A percentile compares a stretch with the other conserved stretches of the same genome.
Conservation (phyloP, 345 rosid species). For the Sisymbrium altissimum region DNA sequence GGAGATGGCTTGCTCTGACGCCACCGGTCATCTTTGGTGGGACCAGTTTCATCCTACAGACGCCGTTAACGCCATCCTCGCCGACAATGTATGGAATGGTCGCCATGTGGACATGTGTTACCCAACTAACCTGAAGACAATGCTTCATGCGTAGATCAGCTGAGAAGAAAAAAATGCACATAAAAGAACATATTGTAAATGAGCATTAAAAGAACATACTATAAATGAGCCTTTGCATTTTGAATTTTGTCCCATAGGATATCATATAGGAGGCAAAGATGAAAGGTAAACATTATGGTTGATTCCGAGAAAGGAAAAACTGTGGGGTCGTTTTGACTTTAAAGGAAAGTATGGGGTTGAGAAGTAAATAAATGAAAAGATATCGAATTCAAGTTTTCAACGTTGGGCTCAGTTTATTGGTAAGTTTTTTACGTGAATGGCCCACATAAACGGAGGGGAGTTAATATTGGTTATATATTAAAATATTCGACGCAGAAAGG, state of each 20-base stretch:
- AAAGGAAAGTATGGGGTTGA: not conserved
- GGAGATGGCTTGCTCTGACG: constrained; percentile 76
- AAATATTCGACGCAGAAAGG: constrained; percentile 15
- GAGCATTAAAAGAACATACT: not conserved
- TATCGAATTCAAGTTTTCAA: not conserved
- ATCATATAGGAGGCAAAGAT: not conserved
- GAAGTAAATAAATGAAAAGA: not conserved
- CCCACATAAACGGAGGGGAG: constrained; percentile 19
- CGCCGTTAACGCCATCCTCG: constrained; percentile 72
- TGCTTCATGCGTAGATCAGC: constrained; percentile 31
- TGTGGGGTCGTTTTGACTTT: not conserved
- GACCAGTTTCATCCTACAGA: constrained; percentile 93
- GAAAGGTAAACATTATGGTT: not conserved
- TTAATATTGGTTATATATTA: not conserved
- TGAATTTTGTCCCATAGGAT: not conserved
- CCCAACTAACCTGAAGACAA: constrained; percentile 61
- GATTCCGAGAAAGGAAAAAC: not conserved
- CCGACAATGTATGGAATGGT: constrained; percentile 87
- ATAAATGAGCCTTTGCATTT: constrained; percentile 6
- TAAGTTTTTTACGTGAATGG: not conserved
- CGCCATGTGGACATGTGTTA: constrained; percentile 76
- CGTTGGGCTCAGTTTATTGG: not conserved
- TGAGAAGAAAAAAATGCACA: not conserved
- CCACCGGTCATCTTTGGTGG: constrained; percentile 80
- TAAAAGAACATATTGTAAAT: not conserved